A percentile compares a stretch with the other conserved stretches of the same genome.
phyloP scores from a whole-genome alignment of 176 grass and related monocot species.

The Oryza meyeriana region DNA sequence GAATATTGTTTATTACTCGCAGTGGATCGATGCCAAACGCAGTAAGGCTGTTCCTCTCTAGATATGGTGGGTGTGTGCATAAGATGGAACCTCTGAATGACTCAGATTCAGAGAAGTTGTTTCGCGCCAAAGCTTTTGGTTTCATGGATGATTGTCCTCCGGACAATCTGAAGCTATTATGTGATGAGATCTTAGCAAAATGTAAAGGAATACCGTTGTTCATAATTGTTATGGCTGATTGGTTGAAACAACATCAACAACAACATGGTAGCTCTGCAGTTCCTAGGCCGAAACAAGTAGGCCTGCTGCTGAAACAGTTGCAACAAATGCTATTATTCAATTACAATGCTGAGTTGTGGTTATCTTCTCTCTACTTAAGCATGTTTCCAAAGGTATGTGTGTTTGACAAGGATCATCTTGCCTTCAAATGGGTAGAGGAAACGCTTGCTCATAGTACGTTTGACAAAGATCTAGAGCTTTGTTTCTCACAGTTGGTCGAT shows the following conservation, averaged over 20 bases:
- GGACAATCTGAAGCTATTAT: neutral
- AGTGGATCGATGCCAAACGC: too few relatives aligned
- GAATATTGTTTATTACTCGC: too few relatives aligned
- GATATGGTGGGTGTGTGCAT: neutral
- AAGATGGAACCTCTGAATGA: neutral
- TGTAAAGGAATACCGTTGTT: conserved; percentile 22
- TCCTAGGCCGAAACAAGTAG: neutral
- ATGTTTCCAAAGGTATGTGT: neutral
- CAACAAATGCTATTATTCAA: neutral
- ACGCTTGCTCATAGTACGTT: too few relatives aligned
- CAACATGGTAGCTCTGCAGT: neutral
- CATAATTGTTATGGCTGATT: neutral
- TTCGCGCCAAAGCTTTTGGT: neutral
- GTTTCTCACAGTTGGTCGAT: neutral
- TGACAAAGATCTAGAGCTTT: too few relatives aligned
- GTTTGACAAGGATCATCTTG: neutral
- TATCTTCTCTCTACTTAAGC: neutral
- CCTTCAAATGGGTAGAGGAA: neutral
- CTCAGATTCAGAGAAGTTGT: neutral
- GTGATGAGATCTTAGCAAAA: neutral
- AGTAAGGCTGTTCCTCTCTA: neutral
- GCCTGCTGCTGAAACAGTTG: neutral
- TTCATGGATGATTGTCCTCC: neutral
- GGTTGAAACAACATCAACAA: neutral
- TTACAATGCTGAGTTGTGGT: neutral